A percentile compares a stretch with the other conserved stretches of the same genome.
phyloP scores from a whole-genome alignment of 306 rosid genomes.

The Benincasa hispida region DNA sequence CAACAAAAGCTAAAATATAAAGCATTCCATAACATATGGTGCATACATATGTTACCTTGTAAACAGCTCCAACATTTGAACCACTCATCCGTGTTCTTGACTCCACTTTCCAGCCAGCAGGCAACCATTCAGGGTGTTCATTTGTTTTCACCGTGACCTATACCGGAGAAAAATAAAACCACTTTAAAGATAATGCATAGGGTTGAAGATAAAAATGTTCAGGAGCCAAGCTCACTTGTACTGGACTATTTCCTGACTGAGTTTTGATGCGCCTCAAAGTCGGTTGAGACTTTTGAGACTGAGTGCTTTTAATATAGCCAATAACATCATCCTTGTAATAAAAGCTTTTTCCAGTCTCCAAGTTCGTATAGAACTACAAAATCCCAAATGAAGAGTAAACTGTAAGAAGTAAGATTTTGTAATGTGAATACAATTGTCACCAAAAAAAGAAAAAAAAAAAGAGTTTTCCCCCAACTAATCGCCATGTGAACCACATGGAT shows the following conservation, averaged over 20 bases:
- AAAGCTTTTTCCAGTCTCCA: constrained; percentile 30
- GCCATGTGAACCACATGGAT: too few species aligned
- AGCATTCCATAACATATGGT: too few species aligned
- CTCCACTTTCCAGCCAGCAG: constrained; percentile 66
- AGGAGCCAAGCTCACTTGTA: constrained; percentile 34
- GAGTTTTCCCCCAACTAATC: too few species aligned
- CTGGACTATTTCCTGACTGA: constrained; percentile 14
- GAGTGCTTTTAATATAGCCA: constrained; percentile 11
- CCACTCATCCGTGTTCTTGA: constrained; percentile 67
- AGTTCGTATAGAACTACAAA: constrained; percentile 18
- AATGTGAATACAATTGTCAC: constrained; percentile 1
- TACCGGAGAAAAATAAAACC: constrained; percentile 7
- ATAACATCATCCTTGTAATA: constrained; percentile 27
- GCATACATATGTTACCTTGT: constrained; percentile 43
- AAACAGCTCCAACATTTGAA: constrained; percentile 33
- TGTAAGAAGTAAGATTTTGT: not conserved
- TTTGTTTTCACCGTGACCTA: constrained; percentile 32
- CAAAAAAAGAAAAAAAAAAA: too few species aligned
- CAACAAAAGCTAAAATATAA: constrained; percentile 3
- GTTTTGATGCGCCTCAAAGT: constrained; percentile 10
- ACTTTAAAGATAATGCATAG: constrained; percentile 7
- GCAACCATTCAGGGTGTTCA: constrained; percentile 76
- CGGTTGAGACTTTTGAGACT: constrained; percentile 12
- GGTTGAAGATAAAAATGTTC: not conserved
- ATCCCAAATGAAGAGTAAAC: constrained; percentile 14